Conservation (phyloP, 2,329 filamentous ascomycete genomes). For the Pseudogymnoascus sp. region DNA sequence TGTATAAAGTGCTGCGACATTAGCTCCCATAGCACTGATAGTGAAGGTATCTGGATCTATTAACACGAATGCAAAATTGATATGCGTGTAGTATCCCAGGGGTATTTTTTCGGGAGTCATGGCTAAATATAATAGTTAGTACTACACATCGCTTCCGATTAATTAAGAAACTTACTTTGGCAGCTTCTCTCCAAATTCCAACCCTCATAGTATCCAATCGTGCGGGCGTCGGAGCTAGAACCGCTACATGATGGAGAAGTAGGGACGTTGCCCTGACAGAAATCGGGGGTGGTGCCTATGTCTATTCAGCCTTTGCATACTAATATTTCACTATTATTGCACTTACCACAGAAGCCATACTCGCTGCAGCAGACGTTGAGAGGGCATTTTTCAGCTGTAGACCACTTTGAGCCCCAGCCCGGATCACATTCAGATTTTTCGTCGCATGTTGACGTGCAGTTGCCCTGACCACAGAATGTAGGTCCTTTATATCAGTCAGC, state of each 20-base stretch:
- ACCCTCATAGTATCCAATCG: constrained; percentile 29
- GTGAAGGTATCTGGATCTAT: constrained; percentile 29
- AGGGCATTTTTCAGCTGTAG: constrained; percentile 23
- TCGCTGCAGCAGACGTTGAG: constrained; percentile 31
- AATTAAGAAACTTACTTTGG: constrained; percentile 9
- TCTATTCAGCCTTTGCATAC: background rate
- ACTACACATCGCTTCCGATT: background rate
- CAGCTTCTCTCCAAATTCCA: constrained; percentile 23
- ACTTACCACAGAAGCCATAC: constrained; percentile 28
- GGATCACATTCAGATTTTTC: constrained; percentile 26
- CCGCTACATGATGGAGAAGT: constrained; percentile 6
- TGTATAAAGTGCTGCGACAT: constrained; percentile 12
- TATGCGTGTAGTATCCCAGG: constrained; percentile 21
- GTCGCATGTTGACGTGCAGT: constrained; percentile 20
- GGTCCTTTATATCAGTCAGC: constrained; percentile 19
- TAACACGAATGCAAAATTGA: constrained; percentile 33
- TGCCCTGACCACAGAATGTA: constrained; percentile 21
- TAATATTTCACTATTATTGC: background rate
- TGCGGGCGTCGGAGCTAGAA: background rate
- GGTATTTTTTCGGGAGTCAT: constrained; percentile 18
- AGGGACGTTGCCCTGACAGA: constrained; percentile 5
- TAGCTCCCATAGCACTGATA: constrained; percentile 19
- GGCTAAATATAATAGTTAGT: background rate
- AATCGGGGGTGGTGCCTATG: constrained; percentile 9
- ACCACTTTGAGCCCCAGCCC: constrained; percentile 23